phyloP scores from a whole-genome alignment of 2,329 filamentous ascomycete species.

The Penicillium aurantiogriseum region DNA sequence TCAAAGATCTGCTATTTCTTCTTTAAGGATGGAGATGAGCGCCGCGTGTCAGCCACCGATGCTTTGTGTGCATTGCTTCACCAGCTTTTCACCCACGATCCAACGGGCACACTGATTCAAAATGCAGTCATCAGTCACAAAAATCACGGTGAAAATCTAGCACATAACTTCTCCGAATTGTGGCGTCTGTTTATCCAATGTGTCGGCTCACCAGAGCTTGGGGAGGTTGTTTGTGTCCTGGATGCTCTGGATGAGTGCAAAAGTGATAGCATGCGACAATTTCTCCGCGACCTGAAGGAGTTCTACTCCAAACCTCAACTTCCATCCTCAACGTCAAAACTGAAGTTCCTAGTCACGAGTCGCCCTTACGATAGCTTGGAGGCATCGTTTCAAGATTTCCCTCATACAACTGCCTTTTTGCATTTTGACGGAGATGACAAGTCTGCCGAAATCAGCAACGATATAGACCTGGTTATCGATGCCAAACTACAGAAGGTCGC shows the following conservation, averaged over 20 bases:
- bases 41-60: background rate
- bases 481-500: background rate
- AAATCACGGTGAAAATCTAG: background rate
- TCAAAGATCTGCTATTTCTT: background rate
- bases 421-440: background rate
- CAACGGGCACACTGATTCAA: background rate
- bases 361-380: background rate
- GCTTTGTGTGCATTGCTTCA: background rate
- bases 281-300: background rate
- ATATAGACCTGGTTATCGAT: background rate
- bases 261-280: background rate
- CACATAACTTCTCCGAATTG: background rate
- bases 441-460: background rate
- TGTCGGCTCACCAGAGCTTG: background rate
- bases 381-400: background rate
- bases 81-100: background rate
- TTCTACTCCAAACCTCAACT: background rate
- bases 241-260: background rate
- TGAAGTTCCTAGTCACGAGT: background rate
- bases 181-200: background rate
- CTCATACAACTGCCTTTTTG: background rate
- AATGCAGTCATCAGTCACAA: background rate
- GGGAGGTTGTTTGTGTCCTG: background rate
- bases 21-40: background rate
- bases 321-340: background rate